Conservation (phyloP, 1,284 basidiomycete genomes). For the Ceratobasidium sp. region DNA sequence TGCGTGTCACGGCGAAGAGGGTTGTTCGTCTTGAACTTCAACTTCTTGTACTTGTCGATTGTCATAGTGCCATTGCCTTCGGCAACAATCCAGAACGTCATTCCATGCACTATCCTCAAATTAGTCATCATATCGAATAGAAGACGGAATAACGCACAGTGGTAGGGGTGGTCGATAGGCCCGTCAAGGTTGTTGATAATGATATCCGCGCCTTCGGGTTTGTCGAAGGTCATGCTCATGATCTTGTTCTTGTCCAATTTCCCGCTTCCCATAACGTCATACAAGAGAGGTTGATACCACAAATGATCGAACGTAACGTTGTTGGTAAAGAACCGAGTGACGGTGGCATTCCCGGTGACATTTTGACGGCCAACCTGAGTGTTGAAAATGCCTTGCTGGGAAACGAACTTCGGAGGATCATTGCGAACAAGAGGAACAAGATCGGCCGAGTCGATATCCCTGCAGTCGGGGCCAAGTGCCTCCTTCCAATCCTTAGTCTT, state of each 20-base stretch:
- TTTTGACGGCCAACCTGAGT: constrained; percentile 42
- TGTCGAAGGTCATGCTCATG: constrained; percentile 43
- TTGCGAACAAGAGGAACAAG: constrained; percentile 45
- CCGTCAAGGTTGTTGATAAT: constrained; percentile 49
- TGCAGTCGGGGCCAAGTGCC: constrained; percentile 27
- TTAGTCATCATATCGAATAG: background rate
- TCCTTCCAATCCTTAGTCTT: constrained; percentile 43
- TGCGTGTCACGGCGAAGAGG: constrained; percentile 51
- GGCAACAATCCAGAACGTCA: constrained; percentile 46
- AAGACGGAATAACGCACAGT: constrained; percentile 31
- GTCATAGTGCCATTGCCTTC: constrained; percentile 47
- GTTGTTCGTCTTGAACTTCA: constrained; percentile 46
- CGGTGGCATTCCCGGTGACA: constrained; percentile 35
- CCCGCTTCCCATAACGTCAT: constrained; percentile 42
- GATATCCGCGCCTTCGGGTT: constrained; percentile 9
- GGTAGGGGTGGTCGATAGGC: constrained; percentile 49
- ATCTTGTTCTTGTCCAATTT: constrained; percentile 41
- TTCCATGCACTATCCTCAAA: constrained; percentile 43
- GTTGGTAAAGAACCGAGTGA: constrained; percentile 44
- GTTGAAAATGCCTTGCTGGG: constrained; percentile 42
- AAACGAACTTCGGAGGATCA: constrained; percentile 40
- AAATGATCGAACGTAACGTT: constrained; percentile 44
- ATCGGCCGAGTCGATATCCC: constrained; percentile 43
- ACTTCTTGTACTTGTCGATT: constrained; percentile 36
- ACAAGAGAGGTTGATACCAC: constrained; percentile 47